These are phyloP conservation scores for Leucoagaricus sp. DNA, from an alignment of 1,284 basidiomycete genomes.

Conservation along the genomic window DNA sequence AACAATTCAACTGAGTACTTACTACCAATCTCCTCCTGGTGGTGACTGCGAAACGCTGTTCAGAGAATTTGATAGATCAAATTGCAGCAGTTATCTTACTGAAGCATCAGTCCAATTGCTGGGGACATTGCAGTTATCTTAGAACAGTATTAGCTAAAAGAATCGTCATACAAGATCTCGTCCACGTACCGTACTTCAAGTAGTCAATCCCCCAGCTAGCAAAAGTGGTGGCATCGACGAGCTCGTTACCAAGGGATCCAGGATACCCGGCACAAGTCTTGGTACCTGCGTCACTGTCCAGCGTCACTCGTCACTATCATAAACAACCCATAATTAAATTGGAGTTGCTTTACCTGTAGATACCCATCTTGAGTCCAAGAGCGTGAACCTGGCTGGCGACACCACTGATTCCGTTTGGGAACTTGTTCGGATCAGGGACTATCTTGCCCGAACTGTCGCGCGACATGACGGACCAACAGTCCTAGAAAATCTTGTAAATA, in stretches of 20 bases:
- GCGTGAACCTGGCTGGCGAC: constrained; percentile 47
- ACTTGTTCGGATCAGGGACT: constrained; percentile 51
- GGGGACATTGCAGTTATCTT: constrained; percentile 59
- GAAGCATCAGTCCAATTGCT: constrained; percentile 48
- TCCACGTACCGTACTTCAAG: constrained; percentile 50
- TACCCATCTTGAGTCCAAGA: constrained; percentile 54
- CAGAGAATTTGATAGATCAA: neutral
- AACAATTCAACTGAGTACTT: constrained; percentile 28
- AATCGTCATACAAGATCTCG: neutral
- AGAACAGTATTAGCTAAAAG: neutral
- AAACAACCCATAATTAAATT: neutral
- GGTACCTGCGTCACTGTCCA: constrained; percentile 52
- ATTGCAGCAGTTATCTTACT: constrained; percentile 26
- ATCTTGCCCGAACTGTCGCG: constrained; percentile 46
- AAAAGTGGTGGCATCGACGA: constrained; percentile 51
- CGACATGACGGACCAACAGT: constrained; percentile 49
- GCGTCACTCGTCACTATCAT: neutral
- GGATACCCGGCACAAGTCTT: constrained; percentile 54
- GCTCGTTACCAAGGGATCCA: constrained; percentile 50
- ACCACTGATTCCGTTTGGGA: constrained; percentile 51
- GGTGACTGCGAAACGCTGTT: constrained; percentile 30
- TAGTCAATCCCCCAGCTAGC: constrained; percentile 57
- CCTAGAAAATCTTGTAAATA: constrained; percentile 31
- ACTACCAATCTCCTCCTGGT: constrained; percentile 52
- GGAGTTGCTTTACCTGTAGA: constrained; percentile 48